Conservation (phyloP, 1,139 yeast species). For the Nakaseomyces delphensis region DNA sequence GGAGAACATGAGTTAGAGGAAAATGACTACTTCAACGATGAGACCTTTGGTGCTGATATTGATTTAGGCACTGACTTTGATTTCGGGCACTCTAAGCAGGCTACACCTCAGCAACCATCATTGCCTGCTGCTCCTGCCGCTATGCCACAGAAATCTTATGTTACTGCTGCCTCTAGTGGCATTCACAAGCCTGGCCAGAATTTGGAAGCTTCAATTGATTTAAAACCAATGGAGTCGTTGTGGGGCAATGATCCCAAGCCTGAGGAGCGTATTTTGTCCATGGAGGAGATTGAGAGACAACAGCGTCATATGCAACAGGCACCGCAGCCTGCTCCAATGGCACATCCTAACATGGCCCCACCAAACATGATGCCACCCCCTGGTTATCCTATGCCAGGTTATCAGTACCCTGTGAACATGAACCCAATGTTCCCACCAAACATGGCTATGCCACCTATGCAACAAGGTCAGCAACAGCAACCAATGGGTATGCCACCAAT, state of each 20-base stretch:
- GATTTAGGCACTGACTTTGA: constrained; percentile 65
- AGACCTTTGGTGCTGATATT: constrained; percentile 68
- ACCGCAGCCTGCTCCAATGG: constrained; percentile 9
- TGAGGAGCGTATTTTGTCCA: constrained; percentile 23
- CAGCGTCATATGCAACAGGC: constrained; percentile 24
- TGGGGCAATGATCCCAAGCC: constrained; percentile 35
- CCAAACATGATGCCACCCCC: constrained; percentile 8
- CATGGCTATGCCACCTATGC: constrained; percentile 6
- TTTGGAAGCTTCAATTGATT: constrained; percentile 32
- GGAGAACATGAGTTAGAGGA: constrained; percentile 61
- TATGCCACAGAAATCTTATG: constrained; percentile 43
- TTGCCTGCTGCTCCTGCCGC: constrained; percentile 17
- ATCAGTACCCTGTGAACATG: constrained; percentile 3
- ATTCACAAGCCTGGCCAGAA: constrained; percentile 18
- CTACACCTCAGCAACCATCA: constrained; percentile 17
- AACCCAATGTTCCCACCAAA: constrained; percentile 6
- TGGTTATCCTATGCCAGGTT: constrained; percentile 5
- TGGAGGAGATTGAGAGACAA: constrained; percentile 31
- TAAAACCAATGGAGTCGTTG: constrained; percentile 59
- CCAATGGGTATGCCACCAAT: constrained; percentile 7
- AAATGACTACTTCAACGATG: constrained; percentile 77
- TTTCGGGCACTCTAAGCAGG: constrained; percentile 41
- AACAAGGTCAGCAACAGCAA: constrained; percentile 7
- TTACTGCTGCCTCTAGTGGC: constrained; percentile 41
- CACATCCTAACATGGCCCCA: constrained; percentile 10